Evolutionary conservation across 345 rosid genomes (phyloP).

Genomic region (Populus euphratica): DNA sequence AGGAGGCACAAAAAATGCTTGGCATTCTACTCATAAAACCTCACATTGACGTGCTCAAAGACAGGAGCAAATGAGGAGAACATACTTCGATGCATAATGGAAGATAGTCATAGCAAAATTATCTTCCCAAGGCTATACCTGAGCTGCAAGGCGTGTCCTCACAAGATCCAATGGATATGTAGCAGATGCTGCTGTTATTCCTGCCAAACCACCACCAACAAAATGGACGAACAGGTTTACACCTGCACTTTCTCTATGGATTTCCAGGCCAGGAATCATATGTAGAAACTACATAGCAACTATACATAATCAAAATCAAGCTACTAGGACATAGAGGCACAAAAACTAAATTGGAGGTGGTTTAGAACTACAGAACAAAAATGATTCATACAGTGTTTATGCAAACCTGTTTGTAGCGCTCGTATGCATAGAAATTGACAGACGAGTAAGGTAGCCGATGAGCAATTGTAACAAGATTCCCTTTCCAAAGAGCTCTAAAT

Average conservation of each 20-base stretch:
- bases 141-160: conserved; percentile 96
- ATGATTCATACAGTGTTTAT: background rate
- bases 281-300: conserved; percentile 51
- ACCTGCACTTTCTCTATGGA: conserved; percentile 32
- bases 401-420: conserved; percentile 71
- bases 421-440: conserved; percentile 82
- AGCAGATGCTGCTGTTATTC: conserved; percentile 85
- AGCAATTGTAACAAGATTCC: conserved; percentile 88
- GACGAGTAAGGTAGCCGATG: conserved; percentile 94
- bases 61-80: background rate
- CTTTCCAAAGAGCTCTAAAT: conserved; percentile 90
- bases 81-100: background rate
- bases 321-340: background rate
- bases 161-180: conserved; percentile 95
- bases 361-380: background rate
- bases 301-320: conserved; percentile 3
- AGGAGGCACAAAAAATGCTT: background rate
- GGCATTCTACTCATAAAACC: background rate
- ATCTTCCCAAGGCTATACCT: conserved; percentile 38
- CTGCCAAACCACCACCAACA: conserved; percentile 87
- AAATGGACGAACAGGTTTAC: conserved; percentile 54
- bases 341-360: background rate
- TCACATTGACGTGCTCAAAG: background rate
- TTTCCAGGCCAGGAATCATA: conserved; percentile 34
- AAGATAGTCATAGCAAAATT: background rate